Conservation (phyloP, 345 rosid species). For the Streptanthus diversifolius region DNA sequence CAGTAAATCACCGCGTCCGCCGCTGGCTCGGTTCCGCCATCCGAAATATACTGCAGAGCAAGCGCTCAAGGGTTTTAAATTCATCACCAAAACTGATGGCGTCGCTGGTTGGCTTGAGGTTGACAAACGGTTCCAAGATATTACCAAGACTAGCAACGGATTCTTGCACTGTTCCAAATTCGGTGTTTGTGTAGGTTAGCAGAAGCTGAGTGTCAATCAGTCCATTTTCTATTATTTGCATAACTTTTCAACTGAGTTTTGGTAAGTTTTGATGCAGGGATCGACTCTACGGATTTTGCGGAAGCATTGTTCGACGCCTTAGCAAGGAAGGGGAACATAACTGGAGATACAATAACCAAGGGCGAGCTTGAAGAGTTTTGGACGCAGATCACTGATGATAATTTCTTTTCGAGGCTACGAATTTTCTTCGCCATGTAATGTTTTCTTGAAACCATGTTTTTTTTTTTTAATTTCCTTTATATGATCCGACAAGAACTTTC, state of each 20-base stretch:
- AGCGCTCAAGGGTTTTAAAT: conserved; percentile 66
- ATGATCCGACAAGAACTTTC: not conserved
- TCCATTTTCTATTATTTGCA: too few species aligned
- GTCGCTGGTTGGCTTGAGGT: conserved; percentile 61
- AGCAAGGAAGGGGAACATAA: conserved; percentile 42
- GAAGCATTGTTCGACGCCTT: conserved; percentile 63
- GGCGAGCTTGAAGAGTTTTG: conserved; percentile 51
- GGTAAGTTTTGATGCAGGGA: conserved; percentile 36
- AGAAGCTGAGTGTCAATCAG: not conserved
- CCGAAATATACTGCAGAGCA: conserved; percentile 52
- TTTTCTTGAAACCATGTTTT: not conserved
- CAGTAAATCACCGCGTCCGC: conserved; percentile 36
- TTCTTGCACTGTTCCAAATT: conserved; percentile 49
- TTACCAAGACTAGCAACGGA: conserved; percentile 42
- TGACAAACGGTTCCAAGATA: conserved; percentile 52
- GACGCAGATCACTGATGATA: conserved; percentile 63
- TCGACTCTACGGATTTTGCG: conserved; percentile 62
- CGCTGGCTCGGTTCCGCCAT: conserved; percentile 36
- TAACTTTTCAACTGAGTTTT: too few species aligned
- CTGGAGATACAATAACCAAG: conserved; percentile 45
- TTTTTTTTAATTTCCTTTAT: not conserved
- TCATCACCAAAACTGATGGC: conserved; percentile 62
- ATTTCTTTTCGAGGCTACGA: conserved; percentile 71
- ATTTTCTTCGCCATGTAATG: conserved; percentile 70
- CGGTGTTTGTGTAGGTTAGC: conserved; percentile 67